Conservation (phyloP, 75 land plant species). For the Selaginella tamariscina region DNA sequence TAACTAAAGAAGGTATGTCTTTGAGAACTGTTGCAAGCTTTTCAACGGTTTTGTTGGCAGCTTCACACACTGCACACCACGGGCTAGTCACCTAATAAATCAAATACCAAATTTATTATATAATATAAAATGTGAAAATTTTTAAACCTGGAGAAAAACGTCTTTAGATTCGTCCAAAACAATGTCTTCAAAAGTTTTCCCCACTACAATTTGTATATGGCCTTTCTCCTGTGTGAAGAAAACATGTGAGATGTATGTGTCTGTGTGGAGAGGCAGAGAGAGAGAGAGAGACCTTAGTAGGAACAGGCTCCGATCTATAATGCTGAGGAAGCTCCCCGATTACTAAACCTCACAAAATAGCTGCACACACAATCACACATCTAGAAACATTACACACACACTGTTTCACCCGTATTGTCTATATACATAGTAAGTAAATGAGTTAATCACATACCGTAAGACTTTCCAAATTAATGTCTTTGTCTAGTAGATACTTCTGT, state of each 20-base stretch:
- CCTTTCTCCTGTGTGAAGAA: conserved; percentile 38
- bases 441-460: conserved; percentile 51
- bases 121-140: conserved; percentile 8
- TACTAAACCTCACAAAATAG: conserved; percentile 51
- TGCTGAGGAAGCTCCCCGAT: conserved; percentile 35
- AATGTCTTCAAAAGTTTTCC: conserved; percentile 66
- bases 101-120: background rate
- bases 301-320: conserved; percentile 66
- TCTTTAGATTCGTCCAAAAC: conserved; percentile 55
- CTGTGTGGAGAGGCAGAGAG: no score
- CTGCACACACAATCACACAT: conserved; percentile 25
- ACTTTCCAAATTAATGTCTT: conserved; percentile 34
- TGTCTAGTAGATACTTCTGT: conserved; percentile 59
- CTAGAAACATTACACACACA: background rate
- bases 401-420: no score
- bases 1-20: conserved; percentile 42
- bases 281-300: conserved; percentile 54
- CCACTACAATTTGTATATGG: conserved; percentile 57
- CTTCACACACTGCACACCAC: conserved; percentile 73
- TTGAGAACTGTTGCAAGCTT: conserved; percentile 74
- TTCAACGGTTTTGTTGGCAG: conserved; percentile 53
- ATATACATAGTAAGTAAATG: no score
- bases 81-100: conserved; percentile 59
- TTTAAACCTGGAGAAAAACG: conserved; percentile 71
- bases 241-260: background rate